These are phyloP conservation scores for Podospora pseudocomata DNA, from an alignment of 495 filamentous ascomycete species.

Conservation along the genomic window DNA sequence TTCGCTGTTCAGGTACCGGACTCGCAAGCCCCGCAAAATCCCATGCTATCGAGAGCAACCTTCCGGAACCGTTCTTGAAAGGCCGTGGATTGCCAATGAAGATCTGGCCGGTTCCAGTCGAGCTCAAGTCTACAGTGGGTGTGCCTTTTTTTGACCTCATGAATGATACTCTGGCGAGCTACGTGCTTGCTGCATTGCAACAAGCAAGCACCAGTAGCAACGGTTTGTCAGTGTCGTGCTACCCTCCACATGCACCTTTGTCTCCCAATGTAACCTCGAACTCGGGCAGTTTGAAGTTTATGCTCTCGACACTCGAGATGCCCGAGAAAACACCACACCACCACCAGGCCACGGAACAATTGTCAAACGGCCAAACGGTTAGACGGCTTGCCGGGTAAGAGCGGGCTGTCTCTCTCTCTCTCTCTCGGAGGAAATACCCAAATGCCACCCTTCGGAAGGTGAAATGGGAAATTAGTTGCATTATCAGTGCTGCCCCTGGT, in stretches of 20 bases:
- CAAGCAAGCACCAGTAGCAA: not conserved
- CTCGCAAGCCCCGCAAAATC: not conserved
- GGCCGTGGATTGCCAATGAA: not conserved
- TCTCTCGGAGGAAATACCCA: not conserved
- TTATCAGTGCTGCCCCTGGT: not conserved
- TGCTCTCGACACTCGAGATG: not conserved
- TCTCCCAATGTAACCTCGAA: not conserved
- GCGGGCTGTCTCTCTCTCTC: not conserved
- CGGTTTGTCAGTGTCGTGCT: not conserved
- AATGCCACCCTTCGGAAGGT: not conserved
- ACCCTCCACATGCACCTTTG: not conserved
- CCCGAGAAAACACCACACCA: not conserved
- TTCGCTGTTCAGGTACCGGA: not conserved
- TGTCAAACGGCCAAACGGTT: not conserved
- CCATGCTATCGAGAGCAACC: not conserved
- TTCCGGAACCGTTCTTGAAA: not conserved
- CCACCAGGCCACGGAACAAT: not conserved
- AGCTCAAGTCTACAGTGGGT: not conserved
- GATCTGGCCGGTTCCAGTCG: not conserved
- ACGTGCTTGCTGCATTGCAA: not conserved
- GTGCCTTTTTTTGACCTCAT: not conserved
- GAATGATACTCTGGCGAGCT: not conserved
- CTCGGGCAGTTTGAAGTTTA: not conserved
- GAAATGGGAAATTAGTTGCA: not conserved
- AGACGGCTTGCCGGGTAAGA: not conserved